Base-by-base conservation (phyloP, 495 filamentous ascomycete species). In the Penicillium bialowiezense region DNA sequence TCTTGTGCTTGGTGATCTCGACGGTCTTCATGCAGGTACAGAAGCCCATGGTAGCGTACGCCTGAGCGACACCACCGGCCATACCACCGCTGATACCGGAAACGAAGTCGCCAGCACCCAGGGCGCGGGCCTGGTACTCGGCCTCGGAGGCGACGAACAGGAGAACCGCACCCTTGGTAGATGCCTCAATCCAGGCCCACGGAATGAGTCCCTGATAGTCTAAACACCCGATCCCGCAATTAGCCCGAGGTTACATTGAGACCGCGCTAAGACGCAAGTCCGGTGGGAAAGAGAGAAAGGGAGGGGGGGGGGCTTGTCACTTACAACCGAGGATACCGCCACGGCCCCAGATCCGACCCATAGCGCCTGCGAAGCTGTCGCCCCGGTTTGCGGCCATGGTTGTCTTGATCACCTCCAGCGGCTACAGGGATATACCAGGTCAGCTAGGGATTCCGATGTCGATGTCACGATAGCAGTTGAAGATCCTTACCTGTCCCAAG, bases 1-100 rank as follows among this genome's bases (percentile, higher is more conserved):
- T 74, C 80, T 97, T 96, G 77, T 93, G 88, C 74, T 95, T 91
- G 62, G 93, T 98, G 74, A 98, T 98, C 76, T 97, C 95, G 52
- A 97, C 95, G 48, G 93, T 98, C 85, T 98, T 98, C 93, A 98
- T 98, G 81, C 93, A 98, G 32, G 93, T 98, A 73, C 93, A 98
- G 83, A 98, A 98, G 49, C 93, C 93, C 91, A 98, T 97, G 56
- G 93, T 98, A 49, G 93, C 93, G 68, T 98, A 98, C 28, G 93
- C 93, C 75, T 98, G 93, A 38, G 91, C 95, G 44, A 98, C 83
- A 79, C 93, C 93, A 61, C 93, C 93, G 24, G 82, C 79, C 78
- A 98, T 92, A 70, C 93, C 93, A 59, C 93, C 95, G 12, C 76
- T 64, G 73, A 98, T 96, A 68, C 93, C 93, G 57, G 82, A 82